A percentile compares a stretch with the other conserved stretches of the same genome.
Conservation (phyloP, 1,139 yeast genomes). For the Candida sp. region DNA sequence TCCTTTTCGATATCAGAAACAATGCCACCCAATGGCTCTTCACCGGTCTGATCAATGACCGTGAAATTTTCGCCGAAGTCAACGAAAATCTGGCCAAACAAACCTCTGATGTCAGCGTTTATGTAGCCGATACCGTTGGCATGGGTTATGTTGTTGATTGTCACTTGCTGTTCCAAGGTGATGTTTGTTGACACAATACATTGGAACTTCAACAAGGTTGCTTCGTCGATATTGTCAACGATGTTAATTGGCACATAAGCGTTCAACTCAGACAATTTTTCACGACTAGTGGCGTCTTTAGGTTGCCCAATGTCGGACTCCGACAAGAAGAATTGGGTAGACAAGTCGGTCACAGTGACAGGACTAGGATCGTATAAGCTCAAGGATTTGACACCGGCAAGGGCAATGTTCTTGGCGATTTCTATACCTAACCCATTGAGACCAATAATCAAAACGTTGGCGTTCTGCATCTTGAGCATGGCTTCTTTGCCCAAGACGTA, state of each 20-base stretch:
- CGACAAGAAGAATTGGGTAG: slow-evolving; percentile 85
- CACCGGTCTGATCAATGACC: slow-evolving; percentile 87
- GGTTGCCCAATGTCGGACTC: slow-evolving; percentile 74
- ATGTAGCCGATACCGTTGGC: slow-evolving; percentile 76
- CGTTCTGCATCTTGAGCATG: slow-evolving; percentile 94
- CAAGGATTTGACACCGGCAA: slow-evolving; percentile 96
- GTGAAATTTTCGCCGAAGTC: slow-evolving; percentile 88
- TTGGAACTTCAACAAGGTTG: slow-evolving; percentile 61
- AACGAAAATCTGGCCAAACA: slow-evolving; percentile 88
- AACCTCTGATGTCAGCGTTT: slow-evolving; percentile 81
- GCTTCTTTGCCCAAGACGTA: slow-evolving; percentile 97
- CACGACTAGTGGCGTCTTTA: slow-evolving; percentile 75
- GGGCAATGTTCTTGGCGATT: slow-evolving; percentile 94
- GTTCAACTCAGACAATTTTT: slow-evolving; percentile 79
- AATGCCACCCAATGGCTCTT: slow-evolving; percentile 87
- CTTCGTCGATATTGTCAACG: slow-evolving; percentile 54
- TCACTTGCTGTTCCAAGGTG: slow-evolving; percentile 73
- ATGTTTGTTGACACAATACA: slow-evolving; percentile 86
- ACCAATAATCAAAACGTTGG: slow-evolving; percentile 89
- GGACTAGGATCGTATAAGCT: slow-evolving; percentile 85
- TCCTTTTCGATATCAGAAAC: slow-evolving; percentile 87
- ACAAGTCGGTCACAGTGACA: slow-evolving; percentile 71
- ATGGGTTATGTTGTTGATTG: slow-evolving; percentile 79
- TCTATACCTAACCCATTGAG: slow-evolving; percentile 93
- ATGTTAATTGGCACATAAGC: slow-evolving; percentile 89